Base-by-base conservation (phyloP, 257 asterid species). In the Nicotiana tabacum region DNA sequence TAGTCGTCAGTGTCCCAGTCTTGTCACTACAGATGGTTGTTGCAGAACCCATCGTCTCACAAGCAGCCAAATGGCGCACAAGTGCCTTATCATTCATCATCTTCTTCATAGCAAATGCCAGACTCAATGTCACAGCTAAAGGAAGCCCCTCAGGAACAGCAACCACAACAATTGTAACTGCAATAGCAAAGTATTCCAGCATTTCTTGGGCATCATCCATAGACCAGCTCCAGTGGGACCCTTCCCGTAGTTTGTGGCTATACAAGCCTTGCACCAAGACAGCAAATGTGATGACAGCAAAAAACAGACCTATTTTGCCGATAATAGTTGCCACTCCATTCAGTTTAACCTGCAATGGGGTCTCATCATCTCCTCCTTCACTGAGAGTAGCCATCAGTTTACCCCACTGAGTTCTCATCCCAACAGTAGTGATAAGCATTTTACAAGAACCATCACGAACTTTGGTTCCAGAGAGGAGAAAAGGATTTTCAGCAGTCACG, bases 141-240 rank as follows among this genome's bases (percentile, higher is more conserved):
- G 98, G 98, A 87, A 95, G 87, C 35, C 98, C 98, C 87, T 95
- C 98, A 58, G 98, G 98, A 64, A 95, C 98, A 32, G 98, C 98
- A 86, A 95, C 98, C 78, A 95, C 98, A 60, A 95, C 98, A 82
- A 95, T 95, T 13, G 98, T 95, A 80, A 95, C 98, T 32, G 98
- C 97, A 88, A 94, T 89, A n/a, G 98, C 98, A 77, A 94, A 94
- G 80, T 90, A 94, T 83, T 94, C 97, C 61, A 94, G 91, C 95
- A 92, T 89, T 87, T 92, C 97, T 84, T 89, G 39, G 69, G 95
- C 95, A 81, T 94, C 97, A 61, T 94, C 98, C 17, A 88, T 92
- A 43, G 92, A 90, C 95, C 91, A 94, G 87, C 85, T 87, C 95
- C 91, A 91, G 35, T 86, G 68, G 33, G 97, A 83, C 51, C 90